phyloP scores from a whole-genome alignment of 129 eudicot genomes.

The Lactuca sativa region DNA sequence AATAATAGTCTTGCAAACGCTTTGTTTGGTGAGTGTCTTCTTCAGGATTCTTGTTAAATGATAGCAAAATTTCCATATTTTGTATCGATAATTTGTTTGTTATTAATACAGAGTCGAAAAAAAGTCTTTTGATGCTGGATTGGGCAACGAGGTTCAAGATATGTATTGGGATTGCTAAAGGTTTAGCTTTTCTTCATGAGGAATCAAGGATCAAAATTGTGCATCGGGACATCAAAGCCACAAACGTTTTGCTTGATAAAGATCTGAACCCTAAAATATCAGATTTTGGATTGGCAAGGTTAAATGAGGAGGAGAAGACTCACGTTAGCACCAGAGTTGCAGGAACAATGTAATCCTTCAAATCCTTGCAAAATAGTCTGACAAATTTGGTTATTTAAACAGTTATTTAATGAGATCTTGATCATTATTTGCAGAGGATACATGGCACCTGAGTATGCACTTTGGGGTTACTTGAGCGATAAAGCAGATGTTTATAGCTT shows the following conservation, averaged over 20 bases:
- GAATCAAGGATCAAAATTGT: constrained; percentile 79
- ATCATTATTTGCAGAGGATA: constrained; percentile 61
- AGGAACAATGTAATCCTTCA: constrained; percentile 68
- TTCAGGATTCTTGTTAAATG: background rate
- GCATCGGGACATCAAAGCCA: constrained; percentile 86
- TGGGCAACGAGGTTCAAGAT: constrained; percentile 82
- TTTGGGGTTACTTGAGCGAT: constrained; percentile 81
- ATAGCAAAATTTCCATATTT: background rate
- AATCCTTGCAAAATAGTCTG: background rate
- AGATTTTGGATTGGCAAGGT: constrained; percentile 83
- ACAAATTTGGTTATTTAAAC: background rate
- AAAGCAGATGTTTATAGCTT: constrained; percentile 92
- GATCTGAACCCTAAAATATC: constrained; percentile 79
- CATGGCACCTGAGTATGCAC: constrained; percentile 94
- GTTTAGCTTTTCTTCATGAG: constrained; percentile 83
- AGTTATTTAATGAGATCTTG: background rate
- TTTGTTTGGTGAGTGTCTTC: constrained; percentile 57
- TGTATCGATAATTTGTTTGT: background rate
- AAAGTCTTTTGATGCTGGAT: constrained; percentile 49
- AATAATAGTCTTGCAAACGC: constrained; percentile 82
- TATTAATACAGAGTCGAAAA: constrained; percentile 30
- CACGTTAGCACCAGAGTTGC: constrained; percentile 84
- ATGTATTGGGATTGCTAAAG: constrained; percentile 73
- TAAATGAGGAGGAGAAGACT: constrained; percentile 65
- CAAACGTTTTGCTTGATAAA: constrained; percentile 73